Conservation (phyloP, 176 grass and related monocot genomes). For the Musa troglodytarum region DNA sequence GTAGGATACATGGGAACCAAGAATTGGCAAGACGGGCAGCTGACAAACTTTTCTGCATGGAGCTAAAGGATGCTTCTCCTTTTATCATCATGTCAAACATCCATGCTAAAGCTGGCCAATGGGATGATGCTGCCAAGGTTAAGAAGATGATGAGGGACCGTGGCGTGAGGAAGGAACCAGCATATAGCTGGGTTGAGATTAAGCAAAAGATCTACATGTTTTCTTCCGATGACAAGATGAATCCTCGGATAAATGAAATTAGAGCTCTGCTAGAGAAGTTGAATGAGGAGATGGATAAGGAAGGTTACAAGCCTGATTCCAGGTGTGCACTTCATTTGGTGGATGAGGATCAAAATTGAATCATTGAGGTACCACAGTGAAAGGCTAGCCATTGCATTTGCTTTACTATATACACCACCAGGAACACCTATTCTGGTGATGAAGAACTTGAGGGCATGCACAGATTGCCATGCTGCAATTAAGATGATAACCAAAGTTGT, state of each 20-base stretch:
- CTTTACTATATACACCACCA: slow-evolving; percentile 48
- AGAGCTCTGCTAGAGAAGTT: slow-evolving; percentile 55
- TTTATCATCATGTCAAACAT: slow-evolving; percentile 78
- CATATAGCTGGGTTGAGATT: slow-evolving; percentile 90
- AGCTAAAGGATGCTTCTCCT: slow-evolving; percentile 42
- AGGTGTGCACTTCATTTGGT: slow-evolving; percentile 65
- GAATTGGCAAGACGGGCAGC: slow-evolving; percentile 61
- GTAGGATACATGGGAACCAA: slow-evolving; percentile 68
- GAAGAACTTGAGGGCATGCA: slow-evolving; percentile 61
- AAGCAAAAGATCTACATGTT: slow-evolving; percentile 63
- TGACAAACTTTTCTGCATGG: slow-evolving; percentile 63
- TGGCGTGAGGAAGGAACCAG: slow-evolving; percentile 66
- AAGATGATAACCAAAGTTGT: slow-evolving; percentile 72
- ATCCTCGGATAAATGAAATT: slow-evolving; percentile 59
- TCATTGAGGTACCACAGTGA: slow-evolving; percentile 78
- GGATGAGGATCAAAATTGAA: slow-evolving; percentile 59
- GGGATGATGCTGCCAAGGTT: slow-evolving; percentile 64
- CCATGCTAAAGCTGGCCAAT: slow-evolving; percentile 70
- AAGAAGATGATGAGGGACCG: slow-evolving; percentile 76
- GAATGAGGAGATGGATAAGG: slow-evolving; percentile 65
- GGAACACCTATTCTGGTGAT: slow-evolving; percentile 56
- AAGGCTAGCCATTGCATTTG: slow-evolving; percentile 70
- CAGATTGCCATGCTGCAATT: slow-evolving; percentile 56
- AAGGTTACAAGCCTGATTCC: slow-evolving; percentile 50
- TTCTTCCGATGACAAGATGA: slow-evolving; percentile 69